phyloP scores from a whole-genome alignment of 2,329 filamentous ascomycete genomes.

The Beauveria brongniartii region DNA sequence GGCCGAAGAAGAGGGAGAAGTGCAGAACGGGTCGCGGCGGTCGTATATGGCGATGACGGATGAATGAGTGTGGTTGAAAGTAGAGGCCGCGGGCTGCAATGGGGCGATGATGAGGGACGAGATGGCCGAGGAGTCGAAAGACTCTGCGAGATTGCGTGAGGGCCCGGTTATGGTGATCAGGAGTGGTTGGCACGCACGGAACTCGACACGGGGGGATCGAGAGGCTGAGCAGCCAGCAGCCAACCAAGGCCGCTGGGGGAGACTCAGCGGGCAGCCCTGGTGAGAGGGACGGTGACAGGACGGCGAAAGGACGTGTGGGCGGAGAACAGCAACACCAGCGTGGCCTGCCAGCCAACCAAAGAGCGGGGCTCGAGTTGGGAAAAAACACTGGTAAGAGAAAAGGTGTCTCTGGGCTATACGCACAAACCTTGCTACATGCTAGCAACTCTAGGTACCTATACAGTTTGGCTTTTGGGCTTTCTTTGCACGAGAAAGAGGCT shows the following conservation, averaged over 20 bases:
- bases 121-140: not conserved
- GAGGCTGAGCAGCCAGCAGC: constrained; percentile 2
- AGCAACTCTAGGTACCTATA: too few relatives aligned
- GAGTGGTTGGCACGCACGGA: constrained; percentile 9
- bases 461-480: too few relatives aligned
- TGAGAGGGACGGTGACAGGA: not conserved
- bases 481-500: too few relatives aligned
- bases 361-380: not conserved
- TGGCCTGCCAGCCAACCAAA: constrained; percentile 1
- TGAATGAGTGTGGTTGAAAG: not conserved
- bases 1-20: not conserved
- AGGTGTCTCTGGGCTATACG: too few relatives aligned
- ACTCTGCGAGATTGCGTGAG: not conserved
- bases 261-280: not conserved
- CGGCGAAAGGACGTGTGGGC: not conserved
- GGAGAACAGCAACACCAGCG: not conserved
- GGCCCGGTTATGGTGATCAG: constrained; percentile 7
- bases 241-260: not conserved
- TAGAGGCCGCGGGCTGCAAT: not conserved
- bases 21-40: not conserved
- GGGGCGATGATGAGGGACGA: not conserved
- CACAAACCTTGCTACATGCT: too few relatives aligned
- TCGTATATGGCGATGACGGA: not conserved
- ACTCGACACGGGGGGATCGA: constrained; percentile 9
- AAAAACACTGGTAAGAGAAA: not conserved